A percentile compares a stretch with the other conserved stretches of the same genome.
phyloP scores from a whole-genome alignment of 306 rosid species.

The peach (Prunus persica) region DNA sequence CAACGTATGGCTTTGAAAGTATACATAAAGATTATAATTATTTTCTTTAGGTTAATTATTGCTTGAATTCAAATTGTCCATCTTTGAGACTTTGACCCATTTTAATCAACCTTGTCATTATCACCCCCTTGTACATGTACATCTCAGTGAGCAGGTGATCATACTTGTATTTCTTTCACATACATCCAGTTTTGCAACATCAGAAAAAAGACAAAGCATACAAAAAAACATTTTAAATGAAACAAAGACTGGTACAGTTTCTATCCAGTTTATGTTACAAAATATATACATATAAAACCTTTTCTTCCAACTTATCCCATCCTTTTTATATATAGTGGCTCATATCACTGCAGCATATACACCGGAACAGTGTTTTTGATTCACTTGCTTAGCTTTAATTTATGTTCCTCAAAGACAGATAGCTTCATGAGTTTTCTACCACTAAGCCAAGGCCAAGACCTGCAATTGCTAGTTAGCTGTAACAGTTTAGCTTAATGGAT shows the following conservation, averaged over 20 bases:
- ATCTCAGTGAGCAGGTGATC: background rate
- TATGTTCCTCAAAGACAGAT: no score
- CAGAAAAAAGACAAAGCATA: background rate
- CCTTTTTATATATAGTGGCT: no score
- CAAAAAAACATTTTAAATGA: background rate
- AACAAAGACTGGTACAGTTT: background rate
- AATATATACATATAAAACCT: no score
- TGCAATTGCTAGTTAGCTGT: background rate
- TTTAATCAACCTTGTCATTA: background rate
- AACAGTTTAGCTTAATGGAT: background rate
- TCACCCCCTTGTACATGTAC: no score
- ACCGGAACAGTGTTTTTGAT: no score
- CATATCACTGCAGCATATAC: no score
- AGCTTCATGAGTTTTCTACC: background rate
- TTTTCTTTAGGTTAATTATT: background rate
- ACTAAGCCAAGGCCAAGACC: background rate
- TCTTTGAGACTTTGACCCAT: constrained; percentile 7
- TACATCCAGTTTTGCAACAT: background rate
- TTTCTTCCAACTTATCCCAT: no score
- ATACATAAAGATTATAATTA: background rate
- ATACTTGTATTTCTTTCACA: background rate
- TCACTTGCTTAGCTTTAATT: no score
- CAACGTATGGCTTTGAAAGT: background rate
- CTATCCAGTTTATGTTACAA: background rate
- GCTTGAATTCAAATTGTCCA: background rate